Evolutionary conservation across 495 filamentous ascomycete species (phyloP).

Genomic region (Arthonia radiata): DNA sequence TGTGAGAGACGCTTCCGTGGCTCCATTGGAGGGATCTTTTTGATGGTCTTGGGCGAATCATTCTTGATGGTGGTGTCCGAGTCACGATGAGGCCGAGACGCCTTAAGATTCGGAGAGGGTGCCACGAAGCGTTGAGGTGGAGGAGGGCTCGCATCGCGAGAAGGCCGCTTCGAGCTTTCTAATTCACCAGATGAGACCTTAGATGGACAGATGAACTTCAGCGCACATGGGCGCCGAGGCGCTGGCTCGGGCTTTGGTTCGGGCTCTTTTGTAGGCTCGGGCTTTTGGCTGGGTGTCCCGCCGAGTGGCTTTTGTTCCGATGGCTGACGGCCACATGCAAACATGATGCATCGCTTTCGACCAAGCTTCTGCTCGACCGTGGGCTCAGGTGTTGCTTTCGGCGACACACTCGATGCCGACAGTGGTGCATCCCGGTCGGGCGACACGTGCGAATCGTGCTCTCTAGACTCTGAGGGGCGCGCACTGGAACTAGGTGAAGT

Average conservation of each 20-base stretch:
- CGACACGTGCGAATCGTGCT: background rate
- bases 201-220: constrained; percentile 37
- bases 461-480: constrained; percentile 1
- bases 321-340: constrained; percentile 52
- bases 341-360: constrained; percentile 73
- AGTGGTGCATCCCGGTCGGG: constrained; percentile 1
- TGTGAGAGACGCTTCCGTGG: too few species aligned
- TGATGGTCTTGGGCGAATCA: constrained; percentile 11
- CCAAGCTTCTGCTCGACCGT: constrained; percentile 31
- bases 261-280: constrained; percentile 19
- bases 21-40: too few species aligned
- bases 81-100: constrained; percentile 22
- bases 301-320: too few species aligned
- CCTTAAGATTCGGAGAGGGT: constrained; percentile 6
- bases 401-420: constrained; percentile 8
- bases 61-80: constrained; percentile 22
- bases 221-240: constrained; percentile 26
- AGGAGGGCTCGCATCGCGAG: constrained; percentile 13
- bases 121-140: constrained; percentile 8
- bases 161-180: background rate
- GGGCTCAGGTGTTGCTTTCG: constrained; percentile 18
- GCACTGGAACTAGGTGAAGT: constrained; percentile 52
- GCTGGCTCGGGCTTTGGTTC: too few species aligned
- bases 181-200: constrained; percentile 11
- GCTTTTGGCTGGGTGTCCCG: constrained; percentile 4